Conservation (phyloP, 768 basidiomycete species). For the Agrocybe praecox region DNA sequence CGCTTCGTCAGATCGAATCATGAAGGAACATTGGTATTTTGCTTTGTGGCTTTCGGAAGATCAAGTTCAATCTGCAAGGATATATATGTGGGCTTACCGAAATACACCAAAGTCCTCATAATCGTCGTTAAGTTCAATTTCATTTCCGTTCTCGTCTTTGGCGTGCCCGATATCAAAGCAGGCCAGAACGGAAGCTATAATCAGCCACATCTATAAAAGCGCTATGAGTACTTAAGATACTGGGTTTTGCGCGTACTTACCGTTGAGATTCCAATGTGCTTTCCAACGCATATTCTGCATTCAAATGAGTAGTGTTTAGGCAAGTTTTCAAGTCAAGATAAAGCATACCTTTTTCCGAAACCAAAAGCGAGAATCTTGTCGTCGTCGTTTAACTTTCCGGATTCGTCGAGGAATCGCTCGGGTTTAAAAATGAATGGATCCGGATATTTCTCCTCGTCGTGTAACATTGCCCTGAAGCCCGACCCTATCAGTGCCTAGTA, state of each 20-base stretch:
- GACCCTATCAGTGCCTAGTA: no score
- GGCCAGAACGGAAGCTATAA: slow-evolving; percentile 28
- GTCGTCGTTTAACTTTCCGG: slow-evolving; percentile 15
- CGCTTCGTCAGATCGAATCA: no score
- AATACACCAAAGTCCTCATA: slow-evolving; percentile 1
- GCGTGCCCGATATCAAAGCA: slow-evolving; percentile 28
- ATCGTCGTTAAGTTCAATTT: slow-evolving; percentile 13
- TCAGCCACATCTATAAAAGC: slow-evolving; percentile 23
- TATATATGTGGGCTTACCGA: no score
- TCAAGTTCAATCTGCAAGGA: no score
- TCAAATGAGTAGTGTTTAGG: no score
- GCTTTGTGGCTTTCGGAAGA: not conserved
- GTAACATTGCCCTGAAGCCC: slow-evolving; percentile 16
- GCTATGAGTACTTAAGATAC: not conserved
- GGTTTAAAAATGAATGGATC: slow-evolving; percentile 27
- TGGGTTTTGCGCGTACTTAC: no score
- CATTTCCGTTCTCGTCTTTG: slow-evolving; percentile 23
- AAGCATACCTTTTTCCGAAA: no score
- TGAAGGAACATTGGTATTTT: no score
- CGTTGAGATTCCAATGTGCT: no score
- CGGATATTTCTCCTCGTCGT: slow-evolving; percentile 22
- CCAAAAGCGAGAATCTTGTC: slow-evolving; percentile 16
- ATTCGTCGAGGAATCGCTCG: slow-evolving; percentile 26
- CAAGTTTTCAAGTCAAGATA: no score
- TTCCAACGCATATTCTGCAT: no score